Percentiles rank a stretch among this genome's conserved stretches.
Evolutionary conservation across 148 eudicot genomes (phyloP).

Genomic region (Heliosperma pusillum): DNA sequence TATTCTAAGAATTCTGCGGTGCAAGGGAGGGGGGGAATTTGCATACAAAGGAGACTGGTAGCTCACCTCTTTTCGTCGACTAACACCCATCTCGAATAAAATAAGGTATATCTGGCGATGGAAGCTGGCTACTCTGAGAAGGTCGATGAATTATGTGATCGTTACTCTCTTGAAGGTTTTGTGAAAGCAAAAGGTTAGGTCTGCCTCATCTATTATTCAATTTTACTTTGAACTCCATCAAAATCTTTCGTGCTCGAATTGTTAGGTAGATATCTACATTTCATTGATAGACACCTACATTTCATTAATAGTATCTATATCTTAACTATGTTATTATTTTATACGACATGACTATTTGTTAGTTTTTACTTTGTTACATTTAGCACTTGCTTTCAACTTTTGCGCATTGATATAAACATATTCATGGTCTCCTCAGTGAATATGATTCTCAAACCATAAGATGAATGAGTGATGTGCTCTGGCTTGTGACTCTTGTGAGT

Average conservation of each 20-base stretch:
- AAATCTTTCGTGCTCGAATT: neutral
- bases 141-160: conserved; percentile 82
- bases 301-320: too few species aligned
- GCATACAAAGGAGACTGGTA: conserved; percentile 4
- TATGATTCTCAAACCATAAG: neutral
- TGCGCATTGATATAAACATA: neutral
- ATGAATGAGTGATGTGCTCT: neutral
- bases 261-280: neutral
- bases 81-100: conserved; percentile 14
- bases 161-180: conserved; percentile 80
- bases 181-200: conserved; percentile 52
- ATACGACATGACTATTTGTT: neutral
- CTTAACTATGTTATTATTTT: neutral
- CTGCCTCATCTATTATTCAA: neutral
- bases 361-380: neutral
- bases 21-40: neutral
- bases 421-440: neutral
- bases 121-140: conserved; percentile 97
- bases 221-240: conserved; percentile 11
- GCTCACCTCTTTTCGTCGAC: neutral
- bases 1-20: neutral
- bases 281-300: too few species aligned
- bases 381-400: neutral
- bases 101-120: conserved; percentile 94
- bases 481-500: neutral